These are phyloP conservation scores for Dendrobium huoshanense DNA, from an alignment of 106 monocot genomes.

Conservation along the genomic window DNA sequence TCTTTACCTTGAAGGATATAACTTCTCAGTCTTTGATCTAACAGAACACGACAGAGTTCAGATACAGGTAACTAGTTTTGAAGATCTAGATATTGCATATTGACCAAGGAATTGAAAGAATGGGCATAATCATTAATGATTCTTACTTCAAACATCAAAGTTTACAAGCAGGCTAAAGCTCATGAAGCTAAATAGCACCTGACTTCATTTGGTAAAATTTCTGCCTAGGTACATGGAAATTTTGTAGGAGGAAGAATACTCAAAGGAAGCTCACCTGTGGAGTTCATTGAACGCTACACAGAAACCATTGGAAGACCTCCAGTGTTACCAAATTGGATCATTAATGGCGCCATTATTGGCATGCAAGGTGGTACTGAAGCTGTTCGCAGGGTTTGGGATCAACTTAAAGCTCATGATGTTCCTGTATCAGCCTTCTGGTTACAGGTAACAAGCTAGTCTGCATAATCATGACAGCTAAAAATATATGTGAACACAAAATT, in stretches of 20 bases:
- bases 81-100: not conserved
- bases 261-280: conserved; percentile 48
- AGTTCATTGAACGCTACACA: conserved; percentile 52
- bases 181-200: not conserved
- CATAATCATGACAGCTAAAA: not conserved
- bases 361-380: conserved; percentile 84
- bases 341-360: conserved; percentile 72
- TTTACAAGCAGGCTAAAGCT: not conserved
- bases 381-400: conserved; percentile 62
- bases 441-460: conserved; percentile 29
- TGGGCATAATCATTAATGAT: not conserved
- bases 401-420: conserved; percentile 55
- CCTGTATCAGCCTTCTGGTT: conserved; percentile 84
- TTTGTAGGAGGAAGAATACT: conserved; percentile 54
- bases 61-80: conserved; percentile 44
- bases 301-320: conserved; percentile 69
- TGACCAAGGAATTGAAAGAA: not conserved
- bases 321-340: conserved; percentile 69
- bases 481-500: not conserved
- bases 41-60: conserved; percentile 71
- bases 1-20: conserved; percentile 70
- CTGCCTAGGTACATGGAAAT: conserved; percentile 39
- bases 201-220: not conserved
- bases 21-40: conserved; percentile 73
- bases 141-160: not conserved